Base-by-base conservation (phyloP, 108 stramenopile genomes). In the Skeletonema grethae region DNA sequence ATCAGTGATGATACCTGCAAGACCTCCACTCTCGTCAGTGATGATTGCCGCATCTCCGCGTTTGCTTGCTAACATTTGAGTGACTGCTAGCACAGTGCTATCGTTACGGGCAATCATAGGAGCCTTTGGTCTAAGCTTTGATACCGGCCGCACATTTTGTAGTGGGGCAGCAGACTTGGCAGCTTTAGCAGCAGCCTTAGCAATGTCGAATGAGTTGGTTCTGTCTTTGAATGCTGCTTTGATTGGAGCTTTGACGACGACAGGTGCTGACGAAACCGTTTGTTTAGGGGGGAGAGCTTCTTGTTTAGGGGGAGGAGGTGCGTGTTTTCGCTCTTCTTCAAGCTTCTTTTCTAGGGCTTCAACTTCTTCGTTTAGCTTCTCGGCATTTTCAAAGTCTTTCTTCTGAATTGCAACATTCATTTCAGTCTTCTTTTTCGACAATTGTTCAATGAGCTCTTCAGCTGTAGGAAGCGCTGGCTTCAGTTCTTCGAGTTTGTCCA, bases 1-100 rank as follows among this genome's bases (percentile, higher is more conserved):
- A 45, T 94, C 93, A 55, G 90, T 94, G 38, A 94, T 73, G 75
- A 94, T 94, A 35, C 93, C 93, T 61, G 88, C 86, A n/a, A 94
- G 79, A 0, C 75, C 85, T 22, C 93, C 93, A 25, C 67, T 66
- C 9, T 39, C 70, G 30, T 72, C 66, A 16, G 88, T 80, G 20
- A 94, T 73, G 7, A 94, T 64, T 2, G 89, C 82, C 24, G 91
- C 89, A 55, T 82, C 84, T 16, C 79, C 82, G 31, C 90, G 70
- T 57, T 90, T 94, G 65, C 61, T 85, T 20, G 88, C 74, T 16
- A 94, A 70, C 75, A 89, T 70, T 64, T 90, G 72, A 18, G 77
- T 80, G 7, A 94, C 79, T 5, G 80, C 25, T 6, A 90, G 61
- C 12, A 96, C 80, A 20, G 72, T 90, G 56, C 75, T 78, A 16